Evolutionary conservation across 129 eudicot genomes (phyloP).

Genomic region (Flaveria robusta): DNA sequence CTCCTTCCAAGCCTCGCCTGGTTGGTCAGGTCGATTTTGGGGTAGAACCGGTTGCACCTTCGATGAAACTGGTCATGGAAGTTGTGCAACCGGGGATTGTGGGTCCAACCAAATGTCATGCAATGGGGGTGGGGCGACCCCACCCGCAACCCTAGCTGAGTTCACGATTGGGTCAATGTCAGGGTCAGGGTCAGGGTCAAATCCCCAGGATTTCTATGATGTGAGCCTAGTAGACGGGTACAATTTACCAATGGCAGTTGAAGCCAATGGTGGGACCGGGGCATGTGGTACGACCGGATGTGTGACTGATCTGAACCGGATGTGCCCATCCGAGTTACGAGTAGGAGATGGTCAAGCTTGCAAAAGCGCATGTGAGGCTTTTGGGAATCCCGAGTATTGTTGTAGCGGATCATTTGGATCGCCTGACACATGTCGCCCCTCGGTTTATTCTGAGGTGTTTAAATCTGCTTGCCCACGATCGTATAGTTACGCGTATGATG

Average conservation of each 20-base stretch:
- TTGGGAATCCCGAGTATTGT: constrained; percentile 65
- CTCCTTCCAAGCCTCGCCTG: constrained; percentile 55
- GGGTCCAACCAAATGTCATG: constrained; percentile 67
- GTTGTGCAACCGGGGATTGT: constrained; percentile 70
- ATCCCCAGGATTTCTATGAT: constrained; percentile 60
- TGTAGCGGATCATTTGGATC: constrained; percentile 72
- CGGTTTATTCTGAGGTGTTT: constrained; percentile 65
- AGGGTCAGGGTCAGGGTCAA: constrained; percentile 34
- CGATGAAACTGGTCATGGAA: constrained; percentile 57
- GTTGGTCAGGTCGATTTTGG: constrained; percentile 90
- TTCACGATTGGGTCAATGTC: constrained; percentile 49
- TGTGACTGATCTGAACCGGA: constrained; percentile 55
- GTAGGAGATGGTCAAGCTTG: constrained; percentile 61
- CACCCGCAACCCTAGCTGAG: constrained; percentile 73
- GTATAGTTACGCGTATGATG: constrained; percentile 77
- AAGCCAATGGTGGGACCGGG: constrained; percentile 58
- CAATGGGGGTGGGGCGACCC: constrained; percentile 72
- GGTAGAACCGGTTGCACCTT: constrained; percentile 71
- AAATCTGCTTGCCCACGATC: constrained; percentile 81
- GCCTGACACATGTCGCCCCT: constrained; percentile 54
- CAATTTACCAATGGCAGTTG: constrained; percentile 59
- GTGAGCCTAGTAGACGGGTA: constrained; percentile 81
- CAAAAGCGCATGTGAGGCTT: constrained; percentile 79
- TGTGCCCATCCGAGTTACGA: constrained; percentile 64
- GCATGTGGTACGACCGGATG: constrained; percentile 64